These are phyloP conservation scores for Fusarium caatingaense DNA, from an alignment of 2,329 filamentous ascomycete species.

Conservation along the genomic window DNA sequence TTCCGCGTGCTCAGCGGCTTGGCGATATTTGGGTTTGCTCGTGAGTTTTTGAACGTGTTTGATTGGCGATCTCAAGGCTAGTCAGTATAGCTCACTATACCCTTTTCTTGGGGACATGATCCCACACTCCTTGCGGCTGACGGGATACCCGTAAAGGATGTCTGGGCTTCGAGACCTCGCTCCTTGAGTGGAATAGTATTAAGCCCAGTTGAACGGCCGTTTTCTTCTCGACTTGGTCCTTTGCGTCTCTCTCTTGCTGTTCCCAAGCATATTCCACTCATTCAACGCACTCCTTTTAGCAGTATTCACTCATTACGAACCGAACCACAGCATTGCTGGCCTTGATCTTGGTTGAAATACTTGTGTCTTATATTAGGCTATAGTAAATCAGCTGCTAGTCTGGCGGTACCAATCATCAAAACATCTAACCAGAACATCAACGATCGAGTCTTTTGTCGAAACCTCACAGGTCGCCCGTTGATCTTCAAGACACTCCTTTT, in stretches of 20 bases:
- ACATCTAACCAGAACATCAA: background rate
- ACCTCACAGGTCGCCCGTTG: background rate
- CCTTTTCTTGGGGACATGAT: background rate
- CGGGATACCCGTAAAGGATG: constrained; percentile 14
- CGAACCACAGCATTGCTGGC: background rate
- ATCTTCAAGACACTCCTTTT: background rate
- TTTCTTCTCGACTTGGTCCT: background rate
- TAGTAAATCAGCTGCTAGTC: background rate
- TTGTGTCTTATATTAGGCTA: background rate
- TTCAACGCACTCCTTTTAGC: constrained; percentile 15
- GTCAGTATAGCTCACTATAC: background rate
- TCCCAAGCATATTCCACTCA: constrained; percentile 19
- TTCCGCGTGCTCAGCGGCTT: constrained; percentile 22
- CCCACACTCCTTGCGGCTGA: constrained; percentile 7
- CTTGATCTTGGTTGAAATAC: background rate
- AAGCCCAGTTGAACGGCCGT: constrained; percentile 2
- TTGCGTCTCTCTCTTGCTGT: background rate
- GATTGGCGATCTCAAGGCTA: background rate
- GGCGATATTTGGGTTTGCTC: constrained; percentile 16
- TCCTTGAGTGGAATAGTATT: constrained; percentile 18
- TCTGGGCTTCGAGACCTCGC: constrained; percentile 7
- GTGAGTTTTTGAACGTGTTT: constrained; percentile 13
- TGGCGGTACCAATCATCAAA: background rate
- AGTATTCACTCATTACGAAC: constrained; percentile 11
- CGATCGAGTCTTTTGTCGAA: background rate